phyloP scores from a whole-genome alignment of 352 stramenopile genomes.

The Globisporangium parvum region DNA sequence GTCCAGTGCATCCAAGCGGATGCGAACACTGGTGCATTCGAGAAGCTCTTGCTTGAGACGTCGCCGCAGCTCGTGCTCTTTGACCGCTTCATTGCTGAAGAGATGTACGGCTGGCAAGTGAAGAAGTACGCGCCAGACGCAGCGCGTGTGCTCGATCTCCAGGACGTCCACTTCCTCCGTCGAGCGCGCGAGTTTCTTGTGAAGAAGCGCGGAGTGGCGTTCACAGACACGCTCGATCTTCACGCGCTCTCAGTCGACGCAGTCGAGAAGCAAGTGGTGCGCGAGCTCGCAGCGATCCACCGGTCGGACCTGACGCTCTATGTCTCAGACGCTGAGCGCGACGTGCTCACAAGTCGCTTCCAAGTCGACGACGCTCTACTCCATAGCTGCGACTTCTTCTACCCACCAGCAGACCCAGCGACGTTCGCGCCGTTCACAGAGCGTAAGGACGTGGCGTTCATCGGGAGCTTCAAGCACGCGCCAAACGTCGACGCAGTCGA shows the following conservation, averaged over 20 bases:
- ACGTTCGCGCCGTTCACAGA: slow-evolving; percentile 18
- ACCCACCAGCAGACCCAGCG: slow-evolving; percentile 23
- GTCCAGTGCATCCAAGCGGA: slow-evolving; percentile 67
- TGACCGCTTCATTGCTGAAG: slow-evolving; percentile 78
- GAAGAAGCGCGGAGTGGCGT: slow-evolving; percentile 37
- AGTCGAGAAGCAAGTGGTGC: slow-evolving; percentile 64
- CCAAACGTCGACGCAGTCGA: slow-evolving; percentile 90
- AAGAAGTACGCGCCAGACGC: slow-evolving; percentile 73
- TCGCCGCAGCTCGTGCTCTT: slow-evolving; percentile 71
- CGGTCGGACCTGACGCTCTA: slow-evolving; percentile 71
- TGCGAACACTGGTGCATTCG: slow-evolving; percentile 63
- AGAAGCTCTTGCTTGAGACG: slow-evolving; percentile 51
- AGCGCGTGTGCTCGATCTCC: slow-evolving; percentile 86
- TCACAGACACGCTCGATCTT: slow-evolving; percentile 37
- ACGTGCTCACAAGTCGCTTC: slow-evolving; percentile 55
- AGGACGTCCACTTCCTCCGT: slow-evolving; percentile 92
- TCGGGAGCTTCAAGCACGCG: slow-evolving; percentile 90
- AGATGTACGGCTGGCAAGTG: slow-evolving; percentile 84
- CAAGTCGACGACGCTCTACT: slow-evolving; percentile 40
- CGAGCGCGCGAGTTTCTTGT: slow-evolving; percentile 75
- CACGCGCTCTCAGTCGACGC: slow-evolving; percentile 24
- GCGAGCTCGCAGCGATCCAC: slow-evolving; percentile 72
- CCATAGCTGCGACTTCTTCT: slow-evolving; percentile 69
- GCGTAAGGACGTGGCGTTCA: slow-evolving; percentile 76
- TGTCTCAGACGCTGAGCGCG: slow-evolving; percentile 59